These are phyloP conservation scores for Brasilioporus rufonigricans DNA, from an alignment of 768 basidiomycete species.

Conservation along the genomic window DNA sequence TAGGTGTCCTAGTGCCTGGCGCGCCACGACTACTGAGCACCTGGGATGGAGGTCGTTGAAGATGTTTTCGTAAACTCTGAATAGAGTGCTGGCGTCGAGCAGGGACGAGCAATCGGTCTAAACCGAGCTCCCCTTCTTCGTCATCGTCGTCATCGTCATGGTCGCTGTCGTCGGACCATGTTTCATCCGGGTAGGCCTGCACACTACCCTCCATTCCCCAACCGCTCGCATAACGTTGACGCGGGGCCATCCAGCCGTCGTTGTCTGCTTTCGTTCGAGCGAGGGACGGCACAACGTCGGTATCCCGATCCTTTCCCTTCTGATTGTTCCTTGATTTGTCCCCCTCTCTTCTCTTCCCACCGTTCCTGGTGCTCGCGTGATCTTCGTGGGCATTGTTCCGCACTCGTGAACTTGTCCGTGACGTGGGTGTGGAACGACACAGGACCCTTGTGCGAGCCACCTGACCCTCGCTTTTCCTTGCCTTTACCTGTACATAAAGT, in stretches of 20 bases:
- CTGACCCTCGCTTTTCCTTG: constrained; percentile 27
- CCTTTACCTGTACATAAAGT: constrained; percentile 33
- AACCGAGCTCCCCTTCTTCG: constrained; percentile 58
- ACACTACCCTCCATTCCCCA: constrained; percentile 28
- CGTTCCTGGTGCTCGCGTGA: constrained; percentile 7
- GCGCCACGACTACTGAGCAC: constrained; percentile 13
- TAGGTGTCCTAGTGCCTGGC: constrained; percentile 11
- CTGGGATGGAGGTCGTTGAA: constrained; percentile 33
- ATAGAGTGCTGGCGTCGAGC: constrained; percentile 75
- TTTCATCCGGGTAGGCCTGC: constrained; percentile 11
- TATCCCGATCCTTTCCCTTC: constrained; percentile 30
- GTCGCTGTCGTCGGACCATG: constrained; percentile 26
- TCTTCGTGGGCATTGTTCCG: constrained; percentile 26
- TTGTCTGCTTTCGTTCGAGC: constrained; percentile 61
- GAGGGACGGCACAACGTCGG: constrained; percentile 53
- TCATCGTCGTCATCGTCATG: constrained; percentile 41
- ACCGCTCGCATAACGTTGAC: constrained; percentile 33
- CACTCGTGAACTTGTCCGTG: constrained; percentile 51
- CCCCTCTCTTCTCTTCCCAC: constrained; percentile 26
- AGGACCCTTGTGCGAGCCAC: constrained; percentile 57
- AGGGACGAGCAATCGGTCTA: constrained; percentile 66
- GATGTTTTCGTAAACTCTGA: constrained; percentile 64
- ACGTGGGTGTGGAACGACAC: constrained; percentile 69
- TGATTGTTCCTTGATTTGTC: constrained; percentile 19
- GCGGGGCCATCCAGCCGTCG: constrained; percentile 46